These are phyloP conservation scores for Aspergillus neoniger DNA, from an alignment of 2,329 filamentous ascomycete genomes.

Conservation along the genomic window DNA sequence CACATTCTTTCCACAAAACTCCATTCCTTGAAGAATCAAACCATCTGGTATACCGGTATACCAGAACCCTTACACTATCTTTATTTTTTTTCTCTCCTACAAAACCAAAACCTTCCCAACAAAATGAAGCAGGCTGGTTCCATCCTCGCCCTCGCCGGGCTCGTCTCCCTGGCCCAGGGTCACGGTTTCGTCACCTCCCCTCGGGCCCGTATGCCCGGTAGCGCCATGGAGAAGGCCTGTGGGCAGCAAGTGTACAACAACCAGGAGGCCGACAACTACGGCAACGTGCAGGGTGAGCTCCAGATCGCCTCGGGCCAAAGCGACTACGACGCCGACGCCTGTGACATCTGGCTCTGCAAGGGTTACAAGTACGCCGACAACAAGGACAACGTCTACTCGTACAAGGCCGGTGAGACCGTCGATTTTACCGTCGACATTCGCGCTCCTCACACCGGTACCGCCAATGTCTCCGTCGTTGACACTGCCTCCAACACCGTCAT, in stretches of 20 bases:
- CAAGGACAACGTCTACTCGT: constrained; percentile 54
- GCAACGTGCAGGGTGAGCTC: constrained; percentile 59
- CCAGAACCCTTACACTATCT: constrained; percentile 18
- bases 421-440: constrained; percentile 48
- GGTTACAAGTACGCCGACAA: constrained; percentile 61
- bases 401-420: constrained; percentile 50
- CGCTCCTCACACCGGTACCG: constrained; percentile 51
- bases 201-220: constrained; percentile 52
- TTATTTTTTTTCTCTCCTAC: background rate
- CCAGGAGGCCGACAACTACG: constrained; percentile 56
- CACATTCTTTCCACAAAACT: constrained; percentile 18
- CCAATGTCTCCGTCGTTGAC: constrained; percentile 54
- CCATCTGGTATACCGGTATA: constrained; percentile 29
- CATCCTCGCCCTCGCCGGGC: constrained; percentile 45
- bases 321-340: constrained; percentile 52
- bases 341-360: constrained; percentile 60
- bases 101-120: constrained; percentile 10
- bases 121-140: constrained; percentile 49
- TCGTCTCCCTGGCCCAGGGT: constrained; percentile 51
- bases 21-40: constrained; percentile 4
- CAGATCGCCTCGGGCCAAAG: constrained; percentile 51
- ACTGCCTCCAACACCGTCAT: constrained; percentile 46
- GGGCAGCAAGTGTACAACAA: constrained; percentile 58
- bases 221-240: constrained; percentile 55
- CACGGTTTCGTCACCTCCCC: constrained; percentile 58